A percentile compares a stretch with the other conserved stretches of the same genome.
Conservation (phyloP, 177 flowering plant species). For the Vitis hybrid region DNA sequence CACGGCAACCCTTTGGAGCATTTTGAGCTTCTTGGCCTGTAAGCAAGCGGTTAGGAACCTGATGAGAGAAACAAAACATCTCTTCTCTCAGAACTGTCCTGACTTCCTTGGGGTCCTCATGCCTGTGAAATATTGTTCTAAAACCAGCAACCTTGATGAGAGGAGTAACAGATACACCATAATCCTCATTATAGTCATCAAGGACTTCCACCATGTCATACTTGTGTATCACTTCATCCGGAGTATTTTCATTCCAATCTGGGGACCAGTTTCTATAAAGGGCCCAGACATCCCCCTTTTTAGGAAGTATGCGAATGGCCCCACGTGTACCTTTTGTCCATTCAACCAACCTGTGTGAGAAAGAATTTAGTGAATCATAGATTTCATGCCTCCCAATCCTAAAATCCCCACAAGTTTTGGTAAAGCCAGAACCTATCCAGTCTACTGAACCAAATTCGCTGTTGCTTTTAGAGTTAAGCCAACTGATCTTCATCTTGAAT, state of each 20-base stretch:
- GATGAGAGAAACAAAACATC: constrained; percentile 68
- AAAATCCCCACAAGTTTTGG: constrained; percentile 80
- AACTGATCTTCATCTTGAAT: constrained; percentile 68
- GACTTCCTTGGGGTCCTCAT: constrained; percentile 28
- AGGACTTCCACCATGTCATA: constrained; percentile 69
- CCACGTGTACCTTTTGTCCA: constrained; percentile 63
- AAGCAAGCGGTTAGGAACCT: constrained; percentile 50
- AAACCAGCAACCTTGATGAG: constrained; percentile 52
- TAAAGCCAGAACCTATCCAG: constrained; percentile 73
- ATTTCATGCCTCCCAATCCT: constrained; percentile 56
- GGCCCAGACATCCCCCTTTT: constrained; percentile 85
- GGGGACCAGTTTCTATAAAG: constrained; percentile 64
- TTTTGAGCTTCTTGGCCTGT: constrained; percentile 55
- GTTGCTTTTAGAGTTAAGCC: constrained; percentile 68
- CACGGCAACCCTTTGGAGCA: constrained; percentile 53
- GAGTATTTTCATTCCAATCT: constrained; percentile 54
- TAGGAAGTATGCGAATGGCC: constrained; percentile 55
- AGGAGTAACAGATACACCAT: constrained; percentile 42
- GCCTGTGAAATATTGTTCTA: constrained; percentile 40
- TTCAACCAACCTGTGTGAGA: constrained; percentile 60
- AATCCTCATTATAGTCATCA: constrained; percentile 42
- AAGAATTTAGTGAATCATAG: constrained; percentile 48
- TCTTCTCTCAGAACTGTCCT: constrained; percentile 46
- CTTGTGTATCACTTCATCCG: constrained; percentile 45
- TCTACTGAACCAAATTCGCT: constrained; percentile 56